Evolutionary conservation across 441 rosid species (phyloP).

Genomic region (Jatropha multifida): DNA sequence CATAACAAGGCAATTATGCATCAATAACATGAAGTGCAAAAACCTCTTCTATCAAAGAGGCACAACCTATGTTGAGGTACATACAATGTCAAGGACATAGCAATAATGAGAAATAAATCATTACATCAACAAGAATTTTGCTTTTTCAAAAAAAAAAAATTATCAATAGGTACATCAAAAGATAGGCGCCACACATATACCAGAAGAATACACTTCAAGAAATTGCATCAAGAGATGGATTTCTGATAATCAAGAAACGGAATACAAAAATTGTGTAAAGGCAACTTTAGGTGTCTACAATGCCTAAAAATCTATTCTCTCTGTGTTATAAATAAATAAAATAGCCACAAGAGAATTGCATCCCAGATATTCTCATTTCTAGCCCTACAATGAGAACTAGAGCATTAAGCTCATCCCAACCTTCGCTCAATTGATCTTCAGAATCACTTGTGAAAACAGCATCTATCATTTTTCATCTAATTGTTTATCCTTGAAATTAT

Average conservation of each 20-base stretch:
- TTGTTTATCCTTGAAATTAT: not conserved
- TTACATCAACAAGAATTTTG: not conserved
- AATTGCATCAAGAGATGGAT: not conserved
- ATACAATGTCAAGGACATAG: not conserved
- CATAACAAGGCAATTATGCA: slow-evolving; percentile 4
- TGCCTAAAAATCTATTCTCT: not conserved
- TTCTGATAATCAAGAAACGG: not conserved
- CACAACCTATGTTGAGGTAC: not conserved
- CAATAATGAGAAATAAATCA: not conserved
- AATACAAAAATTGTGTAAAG: not conserved
- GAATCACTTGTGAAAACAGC: not conserved
- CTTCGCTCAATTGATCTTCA: not conserved
- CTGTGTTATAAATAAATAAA: not conserved
- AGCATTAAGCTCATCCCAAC: not conserved
- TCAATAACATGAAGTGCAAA: not conserved
- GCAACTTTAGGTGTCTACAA: not conserved
- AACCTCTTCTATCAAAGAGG: not conserved
- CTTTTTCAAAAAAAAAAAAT: not conserved
- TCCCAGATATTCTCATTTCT: not conserved
- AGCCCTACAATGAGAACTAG: not conserved
- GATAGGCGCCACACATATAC: no score
- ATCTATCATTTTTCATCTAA: not conserved
- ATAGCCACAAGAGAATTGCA: not conserved
- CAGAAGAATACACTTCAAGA: not conserved
- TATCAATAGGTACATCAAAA: not conserved